These are phyloP conservation scores for Ophiostoma tasmaniense DNA, from an alignment of 2,329 filamentous ascomycete species.

Conservation along the genomic window DNA sequence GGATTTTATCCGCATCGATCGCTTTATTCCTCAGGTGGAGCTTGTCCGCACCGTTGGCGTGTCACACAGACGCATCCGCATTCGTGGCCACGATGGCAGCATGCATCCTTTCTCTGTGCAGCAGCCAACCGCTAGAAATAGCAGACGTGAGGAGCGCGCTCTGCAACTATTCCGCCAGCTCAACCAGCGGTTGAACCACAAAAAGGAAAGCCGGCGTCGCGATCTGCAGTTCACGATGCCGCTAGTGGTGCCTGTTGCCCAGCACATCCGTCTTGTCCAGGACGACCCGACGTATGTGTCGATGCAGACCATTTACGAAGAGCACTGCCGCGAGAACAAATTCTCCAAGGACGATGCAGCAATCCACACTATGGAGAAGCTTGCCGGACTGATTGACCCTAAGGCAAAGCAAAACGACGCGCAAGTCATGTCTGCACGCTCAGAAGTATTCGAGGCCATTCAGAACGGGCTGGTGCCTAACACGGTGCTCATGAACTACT, in stretches of 20 bases:
- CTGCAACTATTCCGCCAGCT: constrained; percentile 95
- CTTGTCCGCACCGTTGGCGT: constrained; percentile 83
- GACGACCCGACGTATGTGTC: constrained; percentile 93
- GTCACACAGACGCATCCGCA: constrained; percentile 87
- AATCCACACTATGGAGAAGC: constrained; percentile 90
- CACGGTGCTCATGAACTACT: constrained; percentile 76
- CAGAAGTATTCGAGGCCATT: constrained; percentile 91
- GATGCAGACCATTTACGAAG: constrained; percentile 90
- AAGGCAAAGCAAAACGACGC: constrained; percentile 64
- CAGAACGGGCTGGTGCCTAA: constrained; percentile 88
- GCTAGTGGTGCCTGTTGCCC: constrained; percentile 88
- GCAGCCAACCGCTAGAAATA: constrained; percentile 86
- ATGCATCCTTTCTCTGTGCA: constrained; percentile 96
- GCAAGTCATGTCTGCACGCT: constrained; percentile 60
- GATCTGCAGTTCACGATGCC: constrained; percentile 96
- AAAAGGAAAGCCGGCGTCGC: constrained; percentile 88
- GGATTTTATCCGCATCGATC: constrained; percentile 94
- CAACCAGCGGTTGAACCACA: constrained; percentile 82
- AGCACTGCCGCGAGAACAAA: constrained; percentile 79
- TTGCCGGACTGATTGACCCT: constrained; percentile 64
- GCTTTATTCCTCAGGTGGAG: constrained; percentile 91
- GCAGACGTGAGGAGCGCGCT: constrained; percentile 87
- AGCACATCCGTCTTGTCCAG: constrained; percentile 89
- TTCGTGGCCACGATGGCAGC: constrained; percentile 94
- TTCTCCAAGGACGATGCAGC: constrained; percentile 94